Evolutionary conservation across 257 asterid genomes (phyloP), one percentile per base, ranked within the genome.

Genomic region (Ilex aquifolium): DNA sequence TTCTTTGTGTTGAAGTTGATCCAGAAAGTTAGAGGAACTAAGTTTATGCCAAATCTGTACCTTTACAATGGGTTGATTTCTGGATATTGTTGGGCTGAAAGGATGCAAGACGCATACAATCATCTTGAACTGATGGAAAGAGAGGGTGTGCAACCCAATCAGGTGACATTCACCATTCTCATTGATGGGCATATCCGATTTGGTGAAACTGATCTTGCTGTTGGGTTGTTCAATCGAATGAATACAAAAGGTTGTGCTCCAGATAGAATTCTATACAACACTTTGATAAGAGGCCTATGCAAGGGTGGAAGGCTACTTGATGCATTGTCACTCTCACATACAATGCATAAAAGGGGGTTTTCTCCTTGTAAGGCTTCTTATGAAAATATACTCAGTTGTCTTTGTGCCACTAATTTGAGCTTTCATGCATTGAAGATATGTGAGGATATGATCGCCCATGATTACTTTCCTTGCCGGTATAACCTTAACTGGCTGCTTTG

Each of bases 91-190:
- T 74, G 77, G 73, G 76, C 81, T 54, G 69, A 62, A 30, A 60
- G 56, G 64, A 78, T 79, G 88, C 39, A 71, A 17, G 85, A 79
- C 42, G 94, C 94, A 17, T 69, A 76, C 48, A 65, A 61, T 60
- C 79, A 80, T 74, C 77, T 83, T 54, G 59, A 61, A 52, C 55
- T 32, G 50, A 85, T 83, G 86, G 69, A 63, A 67, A 62, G 61
- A 10, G 80, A 78, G 32, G 80, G 86, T 31, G n/a, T 85, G 72
- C 57, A 44, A 40, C 90, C 88, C 32, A 85, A 85, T 80, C 61
- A 61, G n/a, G 94, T 85, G 60, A 83, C 90, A 31, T 83, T 74
- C 74, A 83, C 83, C 31, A 76, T 83, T 70, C 81, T 83, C 36
- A 80, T 83, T 56, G 82, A 75, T 51, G 85, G 87, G 49, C 84